Evolutionary conservation across 176 grass and related monocot species (phyloP), one percentile per base, ranked within the genome.

Genomic region (Phoenix dactylifera): DNA sequence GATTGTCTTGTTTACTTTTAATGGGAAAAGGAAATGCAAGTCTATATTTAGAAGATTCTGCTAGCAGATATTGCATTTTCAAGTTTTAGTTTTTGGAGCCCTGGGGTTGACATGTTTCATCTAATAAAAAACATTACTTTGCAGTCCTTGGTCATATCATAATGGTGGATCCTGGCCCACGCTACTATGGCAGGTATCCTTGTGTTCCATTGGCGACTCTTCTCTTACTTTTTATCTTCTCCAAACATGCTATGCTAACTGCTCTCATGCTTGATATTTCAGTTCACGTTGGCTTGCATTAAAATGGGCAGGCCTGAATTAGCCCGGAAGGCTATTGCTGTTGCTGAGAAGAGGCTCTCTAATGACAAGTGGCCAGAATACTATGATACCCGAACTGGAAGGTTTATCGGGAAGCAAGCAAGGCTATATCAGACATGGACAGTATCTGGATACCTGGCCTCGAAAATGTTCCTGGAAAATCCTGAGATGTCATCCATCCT

Each of bases 91-190:
- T 14, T 44, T 44, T 44, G 35, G 35, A 12, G 35, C 35, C 14
- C 35, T 3, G 35, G 35, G 35, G 9, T 12, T 44, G 35, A 44
- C 9, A 44, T 44, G 35, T 70, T 68, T 58, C 24, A 68, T 70
- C 48, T 77, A 50, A 59, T 29, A 20, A 55, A 39, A 72, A 72
- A 7, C 54, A 80, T 2, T 86, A 57, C 19, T 75, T 22, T 83
- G 49, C 87, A 97, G 93, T 16, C 87, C 93, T 55, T 97, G 93
- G 93, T 97, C 93, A 16, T 97, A 97, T 85, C 93, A 97, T 79
- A 97, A 97, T 76, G 87, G 87, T 77, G 93, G 93, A 73, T 97
- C 93, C 62, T 97, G 93, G 93, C 93, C 93, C 76, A 97, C 93
- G 24, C 79, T 97, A 16, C 50, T 97, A 64, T 97, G 93, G 93